Base-by-base conservation (phyloP, 352 stramenopile species). In the Hyaloperonospora brassicae region DNA sequence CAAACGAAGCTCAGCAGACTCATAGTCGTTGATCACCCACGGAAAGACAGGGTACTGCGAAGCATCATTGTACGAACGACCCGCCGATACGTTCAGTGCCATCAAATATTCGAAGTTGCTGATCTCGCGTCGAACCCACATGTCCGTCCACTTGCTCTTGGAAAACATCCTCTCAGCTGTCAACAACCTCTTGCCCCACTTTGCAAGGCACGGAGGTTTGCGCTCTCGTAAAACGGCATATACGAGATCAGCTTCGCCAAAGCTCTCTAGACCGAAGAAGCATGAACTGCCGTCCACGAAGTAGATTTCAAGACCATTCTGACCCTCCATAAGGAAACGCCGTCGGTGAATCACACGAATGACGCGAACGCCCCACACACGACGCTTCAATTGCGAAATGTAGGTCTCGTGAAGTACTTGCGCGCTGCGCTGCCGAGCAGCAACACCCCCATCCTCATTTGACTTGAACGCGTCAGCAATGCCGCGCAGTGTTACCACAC, bases 11-110 rank as follows among this genome's bases (percentile, higher is more conserved):
- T 95, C 81, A 14, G 84, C 65, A 8, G 87, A 97, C 13, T 77
- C 78, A 66, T 98, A 99, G 60, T 99, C 95, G 13, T 86, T 86
- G 2, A 99, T 61, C 17, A 99, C 81, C 97, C 97, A 99, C 6
- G 97, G 97, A 57, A 99, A 99, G 1, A 99, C 56, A 8, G 97
- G 96, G 66, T 99, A 99, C 66, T 99, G 96, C 42, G 89, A 97
- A 10, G 98, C 87, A 58, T 98, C 96, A 65, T 98, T 98, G 68
- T 98, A 98, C 46, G 86, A 98, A 31, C 96, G 73, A 8, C 96
- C 96, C 9, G 95, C 96, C 22, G 97, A 83, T 17, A 96, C 85
- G 64, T 98, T 98, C 17, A 98, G 74, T 61, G 95, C 79, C 66
- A 98, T 96, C 0, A 98, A 62, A 62, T 98, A 99, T 57, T 98